Evolutionary conservation across 768 basidiomycete species (phyloP).

Genomic region (Atractiella rhizophila): DNA sequence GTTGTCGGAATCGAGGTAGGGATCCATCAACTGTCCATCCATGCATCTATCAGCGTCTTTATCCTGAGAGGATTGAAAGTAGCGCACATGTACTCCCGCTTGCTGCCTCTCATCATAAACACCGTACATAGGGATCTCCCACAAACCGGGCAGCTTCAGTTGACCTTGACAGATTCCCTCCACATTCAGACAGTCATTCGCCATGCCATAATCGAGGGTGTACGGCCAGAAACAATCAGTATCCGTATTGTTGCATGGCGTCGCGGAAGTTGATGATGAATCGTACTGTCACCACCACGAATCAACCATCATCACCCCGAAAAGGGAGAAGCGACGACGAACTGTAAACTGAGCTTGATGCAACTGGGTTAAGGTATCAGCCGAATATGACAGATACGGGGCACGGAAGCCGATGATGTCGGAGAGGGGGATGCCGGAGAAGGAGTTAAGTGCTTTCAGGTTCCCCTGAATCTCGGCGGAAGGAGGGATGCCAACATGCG

Average conservation of each 20-base stretch:
- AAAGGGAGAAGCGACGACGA: not conserved
- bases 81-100: not conserved
- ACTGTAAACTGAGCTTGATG: slow-evolving; percentile 31
- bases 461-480: slow-evolving; percentile 49
- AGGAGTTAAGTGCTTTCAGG: slow-evolving; percentile 48
- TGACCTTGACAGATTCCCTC: slow-evolving; percentile 37
- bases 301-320: not conserved
- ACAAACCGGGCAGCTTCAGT: slow-evolving; percentile 47
- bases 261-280: slow-evolving; percentile 34
- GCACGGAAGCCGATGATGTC: slow-evolving; percentile 49
- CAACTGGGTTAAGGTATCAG: slow-evolving; percentile 37
- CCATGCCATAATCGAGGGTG: slow-evolving; percentile 51
- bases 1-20: slow-evolving; percentile 32
- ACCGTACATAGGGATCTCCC: slow-evolving; percentile 49
- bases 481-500: slow-evolving; percentile 36
- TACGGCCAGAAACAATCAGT: slow-evolving; percentile 69
- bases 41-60: not conserved
- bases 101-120: slow-evolving; percentile 2
- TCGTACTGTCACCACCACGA: slow-evolving; percentile 28
- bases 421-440: slow-evolving; percentile 42
- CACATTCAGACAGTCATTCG: slow-evolving; percentile 44
- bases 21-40: slow-evolving; percentile 44
- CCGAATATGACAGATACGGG: slow-evolving; percentile 42
- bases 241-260: slow-evolving; percentile 37
- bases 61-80: not conserved